Conservation (phyloP, 768 basidiomycete species). For the Gloeophyllum trabeum region DNA sequence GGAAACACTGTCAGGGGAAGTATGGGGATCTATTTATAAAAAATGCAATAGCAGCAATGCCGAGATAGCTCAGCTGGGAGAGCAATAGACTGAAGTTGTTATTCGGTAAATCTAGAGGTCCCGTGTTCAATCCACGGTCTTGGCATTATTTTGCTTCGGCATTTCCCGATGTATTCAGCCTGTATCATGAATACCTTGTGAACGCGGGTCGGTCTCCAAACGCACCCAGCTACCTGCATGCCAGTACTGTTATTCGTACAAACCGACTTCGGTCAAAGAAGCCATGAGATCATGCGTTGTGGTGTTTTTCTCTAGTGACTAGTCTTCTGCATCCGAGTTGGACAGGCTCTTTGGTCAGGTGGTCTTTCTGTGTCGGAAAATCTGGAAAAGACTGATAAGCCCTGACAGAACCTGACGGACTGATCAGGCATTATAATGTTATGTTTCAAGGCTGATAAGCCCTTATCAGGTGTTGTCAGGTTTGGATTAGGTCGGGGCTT, state of each 20-base stretch:
- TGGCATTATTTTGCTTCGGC: slow-evolving; percentile 37
- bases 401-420: too few species aligned
- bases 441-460: too few species aligned
- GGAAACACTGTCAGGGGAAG: not conserved
- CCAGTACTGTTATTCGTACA: not conserved
- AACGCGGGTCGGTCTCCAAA: not conserved
- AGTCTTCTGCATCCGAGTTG: too few species aligned
- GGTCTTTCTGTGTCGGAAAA: too few species aligned
- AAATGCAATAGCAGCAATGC: slow-evolving; percentile 12
- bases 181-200: not conserved
- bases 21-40: not conserved
- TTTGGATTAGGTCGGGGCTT: too few species aligned
- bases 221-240: not conserved
- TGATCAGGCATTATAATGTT: too few species aligned
- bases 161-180: too few species aligned
- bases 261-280: not conserved
- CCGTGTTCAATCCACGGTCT: slow-evolving; percentile 73
- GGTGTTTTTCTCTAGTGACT: too few species aligned
- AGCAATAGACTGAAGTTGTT: slow-evolving; percentile 57
- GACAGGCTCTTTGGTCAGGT: too few species aligned
- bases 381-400: too few species aligned
- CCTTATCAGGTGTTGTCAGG: too few species aligned
- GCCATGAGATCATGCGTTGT: not conserved
- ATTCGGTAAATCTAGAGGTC: slow-evolving; percentile 52
- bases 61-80: slow-evolving; percentile 69